Evolutionary conservation across 805 yeast genomes (phyloP).

Genomic region (Scheffersomyces ergatensis): DNA sequence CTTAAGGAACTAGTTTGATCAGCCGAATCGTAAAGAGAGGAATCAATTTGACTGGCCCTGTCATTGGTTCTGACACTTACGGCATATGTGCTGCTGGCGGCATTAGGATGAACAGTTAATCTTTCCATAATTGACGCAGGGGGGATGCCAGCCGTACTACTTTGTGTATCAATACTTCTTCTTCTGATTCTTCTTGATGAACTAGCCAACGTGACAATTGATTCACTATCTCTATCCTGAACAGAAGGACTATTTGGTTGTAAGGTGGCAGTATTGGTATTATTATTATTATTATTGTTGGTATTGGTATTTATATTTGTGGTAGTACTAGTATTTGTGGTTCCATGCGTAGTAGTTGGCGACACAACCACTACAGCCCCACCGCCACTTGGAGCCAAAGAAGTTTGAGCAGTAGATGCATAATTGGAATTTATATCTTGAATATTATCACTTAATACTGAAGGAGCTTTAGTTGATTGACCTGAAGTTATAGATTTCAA

Average conservation of each 20-base stretch:
- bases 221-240: conserved; percentile 39
- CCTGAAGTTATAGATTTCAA: conserved; percentile 43
- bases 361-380: conserved; percentile 8
- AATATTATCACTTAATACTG: conserved; percentile 31
- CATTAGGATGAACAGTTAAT: conserved; percentile 30
- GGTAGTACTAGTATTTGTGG: background rate
- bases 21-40: conserved; percentile 4
- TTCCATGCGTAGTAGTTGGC: conserved; percentile 8
- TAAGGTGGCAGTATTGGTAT: background rate
- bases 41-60: conserved; percentile 6
- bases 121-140: conserved; percentile 72
- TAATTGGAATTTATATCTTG: conserved; percentile 30
- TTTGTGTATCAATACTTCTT: conserved; percentile 50
- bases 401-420: conserved; percentile 51
- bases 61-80: conserved; percentile 12
- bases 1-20: conserved; percentile 8
- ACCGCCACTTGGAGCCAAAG: conserved; percentile 41
- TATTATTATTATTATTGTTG: conserved; percentile 8
- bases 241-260: background rate
- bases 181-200: conserved; percentile 37
- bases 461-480: conserved; percentile 39
- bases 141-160: conserved; percentile 67
- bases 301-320: background rate
- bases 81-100: conserved; percentile 20
- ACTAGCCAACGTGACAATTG: conserved; percentile 42